phyloP scores from a whole-genome alignment of 306 rosid genomes.

The Styphnolobium japonicum region DNA sequence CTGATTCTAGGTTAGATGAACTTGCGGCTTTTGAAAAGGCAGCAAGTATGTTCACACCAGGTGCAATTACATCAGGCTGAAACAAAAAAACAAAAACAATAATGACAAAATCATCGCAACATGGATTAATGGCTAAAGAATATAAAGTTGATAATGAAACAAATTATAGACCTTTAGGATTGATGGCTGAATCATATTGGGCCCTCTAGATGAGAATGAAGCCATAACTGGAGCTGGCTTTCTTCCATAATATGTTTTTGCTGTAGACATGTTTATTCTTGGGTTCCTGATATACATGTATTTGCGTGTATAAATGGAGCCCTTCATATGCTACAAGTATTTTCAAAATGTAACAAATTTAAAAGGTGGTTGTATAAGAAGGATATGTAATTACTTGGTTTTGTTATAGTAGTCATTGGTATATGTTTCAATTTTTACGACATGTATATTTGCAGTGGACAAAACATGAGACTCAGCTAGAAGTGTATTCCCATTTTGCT shows the following conservation, averaged over 20 bases:
- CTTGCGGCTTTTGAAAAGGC: slow-evolving; percentile 17
- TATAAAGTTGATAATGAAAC: background rate
- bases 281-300: slow-evolving; percentile 17
- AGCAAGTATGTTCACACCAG: too few relatives aligned
- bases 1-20: background rate
- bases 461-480: too few relatives aligned
- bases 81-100: too few relatives aligned
- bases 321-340: background rate
- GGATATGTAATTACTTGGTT: slow-evolving; percentile 28
- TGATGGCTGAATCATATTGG: slow-evolving; percentile 6
- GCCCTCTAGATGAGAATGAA: too few relatives aligned
- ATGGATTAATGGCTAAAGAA: too few relatives aligned
- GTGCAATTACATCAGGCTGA: slow-evolving; percentile 49
- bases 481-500: slow-evolving; percentile 3
- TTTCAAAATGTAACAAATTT: background rate
- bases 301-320: background rate
- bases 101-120: too few relatives aligned
- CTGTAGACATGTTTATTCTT: slow-evolving; percentile 22
- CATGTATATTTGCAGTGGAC: too few relatives aligned
- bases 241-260: slow-evolving; percentile 15
- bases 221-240: too few relatives aligned
- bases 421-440: too few relatives aligned
- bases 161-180: slow-evolving; percentile 39
- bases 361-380: background rate
- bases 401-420: slow-evolving; percentile 26